phyloP scores from a whole-genome alignment of 1,284 basidiomycete species.

The Marasmius tenuissimus region DNA sequence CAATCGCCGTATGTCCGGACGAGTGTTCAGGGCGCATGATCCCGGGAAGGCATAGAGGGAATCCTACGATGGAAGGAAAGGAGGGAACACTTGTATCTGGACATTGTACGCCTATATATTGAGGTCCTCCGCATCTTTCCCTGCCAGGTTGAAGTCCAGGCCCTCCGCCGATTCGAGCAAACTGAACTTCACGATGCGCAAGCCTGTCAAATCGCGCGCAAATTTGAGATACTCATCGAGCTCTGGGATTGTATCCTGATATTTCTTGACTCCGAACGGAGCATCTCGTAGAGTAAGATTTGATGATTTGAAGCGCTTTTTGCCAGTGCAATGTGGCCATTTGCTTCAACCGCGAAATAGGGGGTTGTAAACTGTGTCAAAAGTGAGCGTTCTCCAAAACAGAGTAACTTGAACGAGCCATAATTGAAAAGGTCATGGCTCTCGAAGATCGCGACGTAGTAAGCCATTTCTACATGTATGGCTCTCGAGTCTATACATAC shows the following conservation, averaged over 20 bases:
- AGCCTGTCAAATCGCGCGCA: constrained; percentile 47
- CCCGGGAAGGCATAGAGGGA: no score
- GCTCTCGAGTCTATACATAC: no score
- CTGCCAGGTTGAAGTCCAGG: constrained; percentile 31
- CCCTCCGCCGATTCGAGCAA: constrained; percentile 55
- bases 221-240: constrained; percentile 46
- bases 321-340: constrained; percentile 18
- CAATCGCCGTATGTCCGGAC: no score
- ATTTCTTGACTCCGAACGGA: constrained; percentile 20
- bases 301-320: constrained; percentile 33
- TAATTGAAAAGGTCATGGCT: no score
- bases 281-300: constrained; percentile 30
- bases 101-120: constrained; percentile 9
- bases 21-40: no score
- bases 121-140: constrained; percentile 29
- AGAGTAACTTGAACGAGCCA: no score
- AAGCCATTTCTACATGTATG: no score
- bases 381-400: background rate
- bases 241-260: constrained; percentile 30
- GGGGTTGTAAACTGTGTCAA: constrained; percentile 20
- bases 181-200: constrained; percentile 49
- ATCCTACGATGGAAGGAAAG: no score
- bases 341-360: constrained; percentile 5
- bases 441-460: no score
- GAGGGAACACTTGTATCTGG: no score